These are phyloP conservation scores for Curvularia spicifera DNA, from an alignment of 2,329 filamentous ascomycete genomes.

Conservation along the genomic window DNA sequence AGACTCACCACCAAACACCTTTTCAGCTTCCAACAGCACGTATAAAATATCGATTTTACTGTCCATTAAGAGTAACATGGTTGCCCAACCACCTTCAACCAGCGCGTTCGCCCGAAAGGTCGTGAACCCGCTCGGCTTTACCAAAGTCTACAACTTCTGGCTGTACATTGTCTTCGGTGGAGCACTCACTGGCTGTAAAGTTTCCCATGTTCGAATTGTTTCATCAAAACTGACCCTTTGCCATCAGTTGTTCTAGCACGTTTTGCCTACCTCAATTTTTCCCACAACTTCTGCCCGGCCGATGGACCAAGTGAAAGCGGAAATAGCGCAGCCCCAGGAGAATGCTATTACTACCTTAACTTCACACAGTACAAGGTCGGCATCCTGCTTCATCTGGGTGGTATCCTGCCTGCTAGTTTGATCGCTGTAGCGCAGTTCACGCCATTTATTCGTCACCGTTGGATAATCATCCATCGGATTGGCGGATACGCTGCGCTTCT, in stretches of 20 bases:
- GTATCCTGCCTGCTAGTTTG: constrained; percentile 50
- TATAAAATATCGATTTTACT: too few relatives aligned
- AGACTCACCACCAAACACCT: neutral
- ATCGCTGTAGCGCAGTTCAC: constrained; percentile 54
- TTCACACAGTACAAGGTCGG: constrained; percentile 46
- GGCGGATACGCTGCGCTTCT: constrained; percentile 64
- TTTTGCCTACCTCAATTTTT: constrained; percentile 58
- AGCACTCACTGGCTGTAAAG: constrained; percentile 26
- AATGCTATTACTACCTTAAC: constrained; percentile 54
- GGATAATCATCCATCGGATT: constrained; percentile 64
- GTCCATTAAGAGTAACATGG: constrained; percentile 16
- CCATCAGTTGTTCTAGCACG: constrained; percentile 50
- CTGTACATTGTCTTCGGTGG: constrained; percentile 52
- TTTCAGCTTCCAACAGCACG: too few relatives aligned
- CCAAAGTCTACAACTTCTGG: constrained; percentile 63
- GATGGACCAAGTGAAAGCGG: constrained; percentile 11
- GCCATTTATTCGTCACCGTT: constrained; percentile 55
- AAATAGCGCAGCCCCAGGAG: constrained; percentile 48
- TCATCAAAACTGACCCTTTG: too few relatives aligned
- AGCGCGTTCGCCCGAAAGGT: constrained; percentile 23
- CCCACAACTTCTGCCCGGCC: constrained; percentile 33
- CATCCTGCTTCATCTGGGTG: constrained; percentile 53
- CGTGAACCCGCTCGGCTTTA: constrained; percentile 59
- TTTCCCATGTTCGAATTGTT: too few relatives aligned
- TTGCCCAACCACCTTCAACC: constrained; percentile 16